Conservation (phyloP, 2,329 filamentous ascomycete species). For the Pyricularia pennisetigena region DNA sequence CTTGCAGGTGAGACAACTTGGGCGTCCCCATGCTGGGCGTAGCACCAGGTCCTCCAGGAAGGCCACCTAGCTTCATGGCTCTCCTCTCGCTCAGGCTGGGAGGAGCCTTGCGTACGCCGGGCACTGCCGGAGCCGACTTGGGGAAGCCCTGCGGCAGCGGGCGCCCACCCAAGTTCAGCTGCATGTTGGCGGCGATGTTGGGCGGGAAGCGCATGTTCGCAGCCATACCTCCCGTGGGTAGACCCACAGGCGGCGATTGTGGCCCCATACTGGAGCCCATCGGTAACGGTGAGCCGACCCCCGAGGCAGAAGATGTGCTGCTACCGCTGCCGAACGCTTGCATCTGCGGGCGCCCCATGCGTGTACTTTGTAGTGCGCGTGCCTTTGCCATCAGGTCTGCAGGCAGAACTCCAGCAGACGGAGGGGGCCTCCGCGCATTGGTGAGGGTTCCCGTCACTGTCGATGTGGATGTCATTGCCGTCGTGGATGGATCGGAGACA, state of each 20-base stretch:
- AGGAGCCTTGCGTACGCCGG: slow-evolving; percentile 24
- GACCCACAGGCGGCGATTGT: slow-evolving; percentile 1
- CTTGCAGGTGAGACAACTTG: slow-evolving; percentile 31
- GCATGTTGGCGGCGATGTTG: slow-evolving; percentile 19
- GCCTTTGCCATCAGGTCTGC: slow-evolving; percentile 30
- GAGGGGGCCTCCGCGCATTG: slow-evolving; percentile 44
- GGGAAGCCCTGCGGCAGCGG: slow-evolving; percentile 38
- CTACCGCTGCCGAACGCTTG: slow-evolving; percentile 4
- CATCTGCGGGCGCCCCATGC: slow-evolving; percentile 19
- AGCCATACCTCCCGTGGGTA: slow-evolving; percentile 30
- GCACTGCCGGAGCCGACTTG: slow-evolving; percentile 42
- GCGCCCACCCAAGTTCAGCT: slow-evolving; percentile 19
- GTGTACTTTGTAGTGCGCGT: slow-evolving; percentile 23
- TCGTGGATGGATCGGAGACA: slow-evolving; percentile 43
- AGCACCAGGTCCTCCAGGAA: slow-evolving; percentile 30
- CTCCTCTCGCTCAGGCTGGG: slow-evolving; percentile 59
- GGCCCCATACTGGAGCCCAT: not conserved
- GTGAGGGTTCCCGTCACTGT: slow-evolving; percentile 71
- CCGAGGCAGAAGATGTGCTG: not conserved
- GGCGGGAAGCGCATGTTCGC: slow-evolving; percentile 29
- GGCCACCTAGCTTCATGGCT: slow-evolving; percentile 45
- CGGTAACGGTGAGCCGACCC: not conserved
- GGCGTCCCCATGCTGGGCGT: slow-evolving; percentile 24
- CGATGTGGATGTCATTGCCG: slow-evolving; percentile 69
- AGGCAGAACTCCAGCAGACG: slow-evolving; percentile 26